phyloP scores from a whole-genome alignment of 306 rosid species.

The Ziziphus jujuba region DNA sequence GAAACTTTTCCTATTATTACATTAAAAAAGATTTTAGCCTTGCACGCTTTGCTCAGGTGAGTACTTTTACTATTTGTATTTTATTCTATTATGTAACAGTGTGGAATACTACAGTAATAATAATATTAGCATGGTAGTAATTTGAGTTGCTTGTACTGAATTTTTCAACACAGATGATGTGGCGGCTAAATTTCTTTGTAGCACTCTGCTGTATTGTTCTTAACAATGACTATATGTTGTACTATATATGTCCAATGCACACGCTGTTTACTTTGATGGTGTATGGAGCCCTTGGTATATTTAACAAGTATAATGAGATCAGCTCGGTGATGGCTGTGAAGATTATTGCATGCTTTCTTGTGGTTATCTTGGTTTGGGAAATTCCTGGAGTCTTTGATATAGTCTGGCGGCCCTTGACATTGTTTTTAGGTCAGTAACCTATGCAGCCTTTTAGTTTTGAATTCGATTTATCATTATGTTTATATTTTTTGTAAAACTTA shows the following conservation, averaged over 20 bases:
- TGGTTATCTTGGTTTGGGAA: conserved; percentile 93
- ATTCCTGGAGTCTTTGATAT: conserved; percentile 88
- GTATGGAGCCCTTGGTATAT: conserved; percentile 95
- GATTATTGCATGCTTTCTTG: conserved; percentile 85
- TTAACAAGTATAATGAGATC: conserved; percentile 76
- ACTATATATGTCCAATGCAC: conserved; percentile 99
- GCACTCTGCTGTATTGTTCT: conserved; percentile 90
- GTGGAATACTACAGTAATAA: neutral
- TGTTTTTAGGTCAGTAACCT: conserved; percentile 68
- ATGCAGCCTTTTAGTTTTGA: conserved; percentile 18
- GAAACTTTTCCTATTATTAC: conserved; percentile 96
- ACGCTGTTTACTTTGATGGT: conserved; percentile 97
- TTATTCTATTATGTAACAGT: neutral
- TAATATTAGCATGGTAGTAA: neutral
- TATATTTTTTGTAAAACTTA: conserved; percentile 8
- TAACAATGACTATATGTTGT: conserved; percentile 88
- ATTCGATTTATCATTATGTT: conserved; percentile 8
- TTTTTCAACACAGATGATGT: conserved; percentile 85
- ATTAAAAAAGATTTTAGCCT: conserved; percentile 91
- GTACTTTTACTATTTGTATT: neutral
- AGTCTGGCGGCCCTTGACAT: conserved; percentile 74
- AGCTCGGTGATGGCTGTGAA: conserved; percentile 77
- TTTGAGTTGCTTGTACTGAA: conserved; percentile 10
- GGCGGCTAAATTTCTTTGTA: conserved; percentile 95
- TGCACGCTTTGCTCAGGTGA: conserved; percentile 93